These are phyloP conservation scores for Besnoitia besnoiti DNA, from an alignment of 169 alveolate species.

Conservation along the genomic window DNA sequence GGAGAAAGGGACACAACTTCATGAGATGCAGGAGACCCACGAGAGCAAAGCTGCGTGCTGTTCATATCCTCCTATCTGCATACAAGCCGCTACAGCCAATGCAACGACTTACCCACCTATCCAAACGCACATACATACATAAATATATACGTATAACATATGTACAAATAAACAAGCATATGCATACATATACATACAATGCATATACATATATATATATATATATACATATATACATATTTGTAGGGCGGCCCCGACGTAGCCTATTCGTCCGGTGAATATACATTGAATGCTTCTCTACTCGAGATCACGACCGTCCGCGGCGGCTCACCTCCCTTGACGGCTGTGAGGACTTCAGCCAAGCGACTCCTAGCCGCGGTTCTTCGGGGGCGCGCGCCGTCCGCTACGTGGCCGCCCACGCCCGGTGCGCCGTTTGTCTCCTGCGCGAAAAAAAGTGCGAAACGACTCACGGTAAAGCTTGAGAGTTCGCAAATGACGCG, in stretches of 20 bases:
- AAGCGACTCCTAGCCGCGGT: background rate
- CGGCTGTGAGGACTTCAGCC: background rate
- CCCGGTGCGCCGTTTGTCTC: too few relatives aligned
- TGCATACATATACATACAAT: background rate
- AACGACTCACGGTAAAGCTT: too few relatives aligned
- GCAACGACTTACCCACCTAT: background rate
- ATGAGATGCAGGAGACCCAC: background rate
- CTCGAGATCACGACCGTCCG: background rate
- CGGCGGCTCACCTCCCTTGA: constrained; percentile 37
- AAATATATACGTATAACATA: background rate
- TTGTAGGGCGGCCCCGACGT: background rate
- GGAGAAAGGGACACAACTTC: background rate
- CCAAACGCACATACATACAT: background rate
- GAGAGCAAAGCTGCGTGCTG: background rate
- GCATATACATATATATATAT: background rate
- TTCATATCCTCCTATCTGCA: too few relatives aligned
- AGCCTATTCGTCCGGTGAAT: background rate
- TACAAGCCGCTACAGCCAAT: too few relatives aligned
- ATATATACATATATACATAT: constrained; percentile 22
- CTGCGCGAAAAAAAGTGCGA: too few relatives aligned
- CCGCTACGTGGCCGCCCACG: too few relatives aligned
- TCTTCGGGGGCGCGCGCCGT: constrained; percentile 4
- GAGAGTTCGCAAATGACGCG: too few relatives aligned
- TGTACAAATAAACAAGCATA: background rate
- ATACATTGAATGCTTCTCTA: background rate